Percentiles rank a stretch among this genome's conserved stretches.
Conservation (phyloP, 768 basidiomycete genomes). For the Collybiopsis luxurians region DNA sequence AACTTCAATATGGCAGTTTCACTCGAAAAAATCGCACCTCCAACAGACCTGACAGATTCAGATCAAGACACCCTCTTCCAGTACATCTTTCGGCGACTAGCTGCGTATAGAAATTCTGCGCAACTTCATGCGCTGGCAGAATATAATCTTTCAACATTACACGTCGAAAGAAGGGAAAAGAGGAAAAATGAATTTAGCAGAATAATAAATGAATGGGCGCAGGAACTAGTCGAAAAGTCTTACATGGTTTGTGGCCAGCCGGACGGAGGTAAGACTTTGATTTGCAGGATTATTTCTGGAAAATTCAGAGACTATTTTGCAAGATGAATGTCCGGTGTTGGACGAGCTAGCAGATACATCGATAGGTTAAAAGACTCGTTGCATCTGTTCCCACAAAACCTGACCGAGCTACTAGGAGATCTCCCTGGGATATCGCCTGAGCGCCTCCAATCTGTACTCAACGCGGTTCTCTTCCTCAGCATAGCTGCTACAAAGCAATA, state of each 20-base stretch:
- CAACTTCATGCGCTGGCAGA: slow-evolving; percentile 38
- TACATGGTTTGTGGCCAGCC: slow-evolving; percentile 45
- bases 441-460: slow-evolving; percentile 40
- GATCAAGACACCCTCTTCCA: slow-evolving; percentile 37
- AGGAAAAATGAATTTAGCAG: slow-evolving; percentile 28
- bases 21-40: slow-evolving; percentile 24
- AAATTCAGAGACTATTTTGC: neutral
- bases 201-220: slow-evolving; percentile 44
- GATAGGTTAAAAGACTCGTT: slow-evolving; percentile 16
- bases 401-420: slow-evolving; percentile 11
- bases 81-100: slow-evolving; percentile 42
- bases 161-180: slow-evolving; percentile 13
- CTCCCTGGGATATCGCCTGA: slow-evolving; percentile 36
- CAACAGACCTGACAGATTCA: slow-evolving; percentile 33
- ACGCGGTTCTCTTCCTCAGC: slow-evolving; percentile 49
- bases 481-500: slow-evolving; percentile 46
- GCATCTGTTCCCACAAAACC: neutral
- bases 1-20: neutral
- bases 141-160: slow-evolving; percentile 17
- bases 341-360: slow-evolving; percentile 46
- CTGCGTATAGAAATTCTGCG: slow-evolving; percentile 42
- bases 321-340: slow-evolving; percentile 40
- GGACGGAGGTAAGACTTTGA: slow-evolving; percentile 32
- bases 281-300: neutral
- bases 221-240: slow-evolving; percentile 37